Percentiles rank a stretch among this genome's conserved stretches.
Conservation (phyloP, 192 early-diverging fungal genomes). For the Gryganskiella cystojenkinii region DNA sequence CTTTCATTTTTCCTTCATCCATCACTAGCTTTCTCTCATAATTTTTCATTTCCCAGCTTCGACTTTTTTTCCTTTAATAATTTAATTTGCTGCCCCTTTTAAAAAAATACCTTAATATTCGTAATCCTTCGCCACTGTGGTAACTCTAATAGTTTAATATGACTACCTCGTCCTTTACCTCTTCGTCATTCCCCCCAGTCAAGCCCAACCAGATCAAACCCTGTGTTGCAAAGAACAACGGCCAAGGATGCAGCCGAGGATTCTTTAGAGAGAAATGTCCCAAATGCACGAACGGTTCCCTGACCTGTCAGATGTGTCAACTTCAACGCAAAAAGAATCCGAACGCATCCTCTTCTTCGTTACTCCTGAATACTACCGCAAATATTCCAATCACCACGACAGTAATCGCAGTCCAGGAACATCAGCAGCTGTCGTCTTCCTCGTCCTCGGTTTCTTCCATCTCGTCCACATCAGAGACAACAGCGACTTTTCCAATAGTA, state of each 20-base stretch:
- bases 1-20: too few species aligned
- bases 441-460: not conserved
- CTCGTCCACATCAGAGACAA: not conserved
- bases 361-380: constrained; percentile 1
- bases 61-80: too few species aligned
- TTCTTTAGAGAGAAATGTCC: constrained; percentile 29
- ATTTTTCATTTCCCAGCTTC: too few species aligned
- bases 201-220: not conserved
- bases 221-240: constrained; percentile 13
- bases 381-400: not conserved
- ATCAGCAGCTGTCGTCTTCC: constrained; percentile 4
- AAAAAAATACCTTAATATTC: too few species aligned
- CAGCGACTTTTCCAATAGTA: not conserved
- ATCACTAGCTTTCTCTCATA: too few species aligned
- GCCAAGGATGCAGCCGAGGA: constrained; percentile 24
- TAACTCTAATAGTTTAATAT: too few species aligned
- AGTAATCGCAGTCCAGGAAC: not conserved
- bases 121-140: too few species aligned
- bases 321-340: not conserved
- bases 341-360: not conserved
- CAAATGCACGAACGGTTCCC: constrained; percentile 23
- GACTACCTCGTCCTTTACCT: too few species aligned
- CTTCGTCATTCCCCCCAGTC: too few species aligned
- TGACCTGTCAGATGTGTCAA: constrained; percentile 29
- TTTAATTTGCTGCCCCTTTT: too few species aligned